Evolutionary conservation across 2,329 filamentous ascomycete species (phyloP), one percentile per base, ranked within the genome.

Genomic region (Colletotrichum camelliae): DNA sequence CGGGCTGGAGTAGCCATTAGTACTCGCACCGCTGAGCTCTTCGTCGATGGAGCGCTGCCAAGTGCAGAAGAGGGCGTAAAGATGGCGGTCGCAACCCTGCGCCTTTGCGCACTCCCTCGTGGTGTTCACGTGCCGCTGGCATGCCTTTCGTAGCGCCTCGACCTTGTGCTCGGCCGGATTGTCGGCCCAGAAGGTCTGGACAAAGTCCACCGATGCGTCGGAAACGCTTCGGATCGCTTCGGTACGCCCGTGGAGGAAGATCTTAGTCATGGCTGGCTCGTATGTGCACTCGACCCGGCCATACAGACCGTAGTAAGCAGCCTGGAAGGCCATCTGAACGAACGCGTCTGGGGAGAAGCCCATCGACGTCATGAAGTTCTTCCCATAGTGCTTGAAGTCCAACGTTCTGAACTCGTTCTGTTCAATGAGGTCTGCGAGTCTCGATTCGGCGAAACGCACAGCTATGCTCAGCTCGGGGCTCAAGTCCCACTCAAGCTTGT

Each of bases 401-500:
- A 98, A 89, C 15, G 96, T 97, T 77, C 96, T 91, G 80, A 98
- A 98, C 85, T 99, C 97, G 81, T 98, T 98, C 83, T 99, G 97
- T 82, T 96, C 94, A 80, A 99, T 98, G 55, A 98, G 89, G 83
- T 99, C 97, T 24, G 97, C 96, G 10, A 99, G 89, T 48, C 97
- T 91, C 0, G 96, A 98, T 86, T 99, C 97, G 33, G 97, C 97
- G 81, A 99, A 99, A 9, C 97, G 94, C 8, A 98, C 89, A 1
- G 97, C 96, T 61, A 97, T 96, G 79, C 92, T 94, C 18, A 99
- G 89, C 83, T 98, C 96, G 0, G 97, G 96, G 1, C 93, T 89
- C 95, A 98, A 97, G 79, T 98, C 96, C 97, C 97, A 99, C 84
- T 98, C 96, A 1, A 98, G 90, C 85, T 98, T 98, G 84, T 98